Conservation (phyloP, 1,284 basidiomycete species). For the Apiotrichum domesticum region DNA sequence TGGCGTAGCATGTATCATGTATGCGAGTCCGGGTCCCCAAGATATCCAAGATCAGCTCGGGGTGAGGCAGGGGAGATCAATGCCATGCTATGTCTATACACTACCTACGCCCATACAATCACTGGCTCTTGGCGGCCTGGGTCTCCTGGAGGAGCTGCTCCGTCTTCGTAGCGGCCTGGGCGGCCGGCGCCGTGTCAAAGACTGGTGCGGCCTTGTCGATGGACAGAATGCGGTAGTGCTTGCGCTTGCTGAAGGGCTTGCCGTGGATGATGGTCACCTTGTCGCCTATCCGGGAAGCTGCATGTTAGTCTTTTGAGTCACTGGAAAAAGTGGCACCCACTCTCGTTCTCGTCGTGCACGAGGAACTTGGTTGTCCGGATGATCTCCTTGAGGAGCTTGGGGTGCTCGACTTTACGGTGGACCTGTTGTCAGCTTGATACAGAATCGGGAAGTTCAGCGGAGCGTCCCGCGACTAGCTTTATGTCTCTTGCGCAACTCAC, state of each 20-base stretch:
- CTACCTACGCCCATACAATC: background rate
- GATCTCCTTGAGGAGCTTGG: slow-evolving; percentile 25
- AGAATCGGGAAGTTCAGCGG: no score
- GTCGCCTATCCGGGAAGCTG: slow-evolving; percentile 34
- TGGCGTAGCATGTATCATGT: no score
- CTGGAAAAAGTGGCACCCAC: slow-evolving; percentile 19
- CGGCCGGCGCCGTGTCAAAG: background rate
- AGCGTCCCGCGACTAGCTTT: no score
- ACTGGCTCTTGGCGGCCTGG: background rate
- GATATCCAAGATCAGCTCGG: background rate
- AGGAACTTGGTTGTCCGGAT: slow-evolving; percentile 36
- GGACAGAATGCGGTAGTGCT: slow-evolving; percentile 25
- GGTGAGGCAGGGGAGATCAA: slow-evolving; percentile 1
- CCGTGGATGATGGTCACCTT: slow-evolving; percentile 37
- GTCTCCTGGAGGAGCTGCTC: background rate
- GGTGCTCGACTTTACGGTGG: slow-evolving; percentile 25
- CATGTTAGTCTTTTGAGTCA: background rate
- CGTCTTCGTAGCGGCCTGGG: background rate
- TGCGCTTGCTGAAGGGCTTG: slow-evolving; percentile 29
- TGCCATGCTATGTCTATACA: slow-evolving; percentile 6
- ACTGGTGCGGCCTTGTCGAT: slow-evolving; percentile 12
- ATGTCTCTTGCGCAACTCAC: slow-evolving; percentile 14
- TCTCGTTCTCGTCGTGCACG: slow-evolving; percentile 36
- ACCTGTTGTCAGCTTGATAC: slow-evolving; percentile 14
- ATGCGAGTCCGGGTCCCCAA: no score